These are phyloP conservation scores for Xylariaceae sp. DNA, from an alignment of 2,329 filamentous ascomycete genomes.

Conservation along the genomic window DNA sequence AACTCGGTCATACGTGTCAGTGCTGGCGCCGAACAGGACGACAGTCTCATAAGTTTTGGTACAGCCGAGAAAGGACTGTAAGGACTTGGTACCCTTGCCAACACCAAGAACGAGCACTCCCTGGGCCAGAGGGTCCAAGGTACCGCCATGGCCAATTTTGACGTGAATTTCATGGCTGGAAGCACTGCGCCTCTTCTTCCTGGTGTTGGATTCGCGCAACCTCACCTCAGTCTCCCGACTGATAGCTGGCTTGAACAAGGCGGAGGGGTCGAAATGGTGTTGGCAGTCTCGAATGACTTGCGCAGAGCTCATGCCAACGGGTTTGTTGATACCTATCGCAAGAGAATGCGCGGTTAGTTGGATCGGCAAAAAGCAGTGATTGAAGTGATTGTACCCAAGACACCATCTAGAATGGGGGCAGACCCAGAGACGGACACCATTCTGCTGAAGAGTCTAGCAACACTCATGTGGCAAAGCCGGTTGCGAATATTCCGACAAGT, in stretches of 20 bases:
- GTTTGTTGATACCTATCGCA: constrained; percentile 67
- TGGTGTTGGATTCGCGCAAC: constrained; percentile 50
- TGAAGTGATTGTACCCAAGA: constrained; percentile 47
- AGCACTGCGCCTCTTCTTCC: constrained; percentile 53
- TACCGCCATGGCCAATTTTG: constrained; percentile 95
- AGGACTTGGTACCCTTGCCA: constrained; percentile 78
- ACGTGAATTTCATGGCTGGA: constrained; percentile 61
- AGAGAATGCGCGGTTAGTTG: constrained; percentile 7
- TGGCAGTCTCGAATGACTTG: constrained; percentile 88
- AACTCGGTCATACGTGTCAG: constrained; percentile 83
- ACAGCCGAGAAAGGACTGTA: constrained; percentile 75
- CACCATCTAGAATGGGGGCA: constrained; percentile 45
- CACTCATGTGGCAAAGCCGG: constrained; percentile 26
- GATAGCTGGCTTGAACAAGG: constrained; percentile 73
- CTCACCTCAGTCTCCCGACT: constrained; percentile 54
- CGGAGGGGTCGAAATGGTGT: constrained; percentile 73
- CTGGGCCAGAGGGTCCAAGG: constrained; percentile 87
- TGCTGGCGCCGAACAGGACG: constrained; percentile 84
- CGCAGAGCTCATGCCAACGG: constrained; percentile 77
- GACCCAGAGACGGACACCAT: constrained; percentile 39
- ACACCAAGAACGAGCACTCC: constrained; percentile 87
- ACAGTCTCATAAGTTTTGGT: constrained; percentile 91
- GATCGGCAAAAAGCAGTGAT: background rate
- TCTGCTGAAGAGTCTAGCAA: constrained; percentile 41
- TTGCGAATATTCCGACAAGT: constrained; percentile 9